These are phyloP conservation scores for Solanum tacnaense DNA, from an alignment of 257 asterid genomes.

Conservation along the genomic window DNA sequence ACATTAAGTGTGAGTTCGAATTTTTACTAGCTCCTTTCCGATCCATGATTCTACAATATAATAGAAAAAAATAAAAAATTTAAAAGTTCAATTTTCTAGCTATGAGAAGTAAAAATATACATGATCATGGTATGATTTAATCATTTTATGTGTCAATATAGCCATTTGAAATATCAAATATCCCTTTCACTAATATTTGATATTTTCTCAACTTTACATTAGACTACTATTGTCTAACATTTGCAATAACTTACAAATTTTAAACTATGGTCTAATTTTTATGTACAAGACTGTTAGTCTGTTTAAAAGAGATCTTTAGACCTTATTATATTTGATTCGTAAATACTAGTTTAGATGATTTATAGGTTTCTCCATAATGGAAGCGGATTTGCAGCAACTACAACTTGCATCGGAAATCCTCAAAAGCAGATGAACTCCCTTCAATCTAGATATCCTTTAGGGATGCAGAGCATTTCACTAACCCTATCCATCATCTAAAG, in stretches of 20 bases:
- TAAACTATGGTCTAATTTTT: not conserved
- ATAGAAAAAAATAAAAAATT: not conserved
- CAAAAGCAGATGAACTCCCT: not conserved
- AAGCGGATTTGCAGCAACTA: accelerated
- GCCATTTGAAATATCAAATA: too few species aligned
- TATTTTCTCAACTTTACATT: too few species aligned
- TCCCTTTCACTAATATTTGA: too few species aligned
- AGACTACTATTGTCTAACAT: not conserved
- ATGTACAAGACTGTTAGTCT: not conserved
- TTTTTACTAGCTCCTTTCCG: not conserved
- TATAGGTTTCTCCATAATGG: too few species aligned
- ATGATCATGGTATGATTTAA: not conserved
- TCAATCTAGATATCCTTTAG: not conserved
- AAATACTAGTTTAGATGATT: too few species aligned
- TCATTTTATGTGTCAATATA: not conserved
- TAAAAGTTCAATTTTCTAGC: not conserved
- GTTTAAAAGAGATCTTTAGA: not conserved
- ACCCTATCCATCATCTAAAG: not conserved
- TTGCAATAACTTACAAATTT: not conserved
- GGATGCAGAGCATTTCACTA: accelerated
- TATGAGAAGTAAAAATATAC: not conserved
- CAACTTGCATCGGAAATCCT: accelerated
- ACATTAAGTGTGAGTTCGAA: not conserved
- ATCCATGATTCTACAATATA: not conserved
- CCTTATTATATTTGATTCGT: not conserved